Conservation (phyloP, 371 early-diverging fungal species). For the Parasitella parasitica region DNA sequence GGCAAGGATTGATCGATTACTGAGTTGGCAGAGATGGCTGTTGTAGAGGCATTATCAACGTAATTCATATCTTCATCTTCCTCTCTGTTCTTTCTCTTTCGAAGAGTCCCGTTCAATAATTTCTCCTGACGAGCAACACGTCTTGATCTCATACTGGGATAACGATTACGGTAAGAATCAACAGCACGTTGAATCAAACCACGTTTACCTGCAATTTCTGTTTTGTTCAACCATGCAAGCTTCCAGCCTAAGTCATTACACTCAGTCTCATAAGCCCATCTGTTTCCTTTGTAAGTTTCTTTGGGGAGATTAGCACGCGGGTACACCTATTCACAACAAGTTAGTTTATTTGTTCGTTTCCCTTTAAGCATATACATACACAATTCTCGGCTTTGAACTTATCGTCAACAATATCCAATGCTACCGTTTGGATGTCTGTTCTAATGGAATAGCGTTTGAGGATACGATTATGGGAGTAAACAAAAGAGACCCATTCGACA, state of each 20-base stretch:
- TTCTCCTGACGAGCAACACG: constrained; percentile 87
- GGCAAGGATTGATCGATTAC: not conserved
- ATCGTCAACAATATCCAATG: constrained; percentile 62
- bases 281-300: constrained; percentile 82
- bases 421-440: constrained; percentile 80
- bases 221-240: constrained; percentile 87
- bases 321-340: constrained; percentile 34
- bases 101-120: constrained; percentile 49
- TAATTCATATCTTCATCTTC: constrained; percentile 31
- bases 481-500: constrained; percentile 73
- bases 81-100: constrained; percentile 40
- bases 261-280: constrained; percentile 94
- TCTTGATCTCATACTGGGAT: constrained; percentile 77
- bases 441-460: constrained; percentile 73
- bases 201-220: constrained; percentile 80
- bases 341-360: too few species aligned
- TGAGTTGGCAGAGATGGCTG: not conserved
- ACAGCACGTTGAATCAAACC: constrained; percentile 96
- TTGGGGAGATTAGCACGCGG: constrained; percentile 73
- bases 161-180: constrained; percentile 89
- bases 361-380: constrained; percentile 45
- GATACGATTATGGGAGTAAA: constrained; percentile 65
- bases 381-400: constrained; percentile 82
- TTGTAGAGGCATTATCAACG: not conserved
- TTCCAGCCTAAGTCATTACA: constrained; percentile 93